Percentiles rank a stretch among this genome's conserved stretches.
These are phyloP conservation scores for Parascedosporium putredinis DNA, from an alignment of 2,329 filamentous ascomycete genomes.

Conservation along the genomic window DNA sequence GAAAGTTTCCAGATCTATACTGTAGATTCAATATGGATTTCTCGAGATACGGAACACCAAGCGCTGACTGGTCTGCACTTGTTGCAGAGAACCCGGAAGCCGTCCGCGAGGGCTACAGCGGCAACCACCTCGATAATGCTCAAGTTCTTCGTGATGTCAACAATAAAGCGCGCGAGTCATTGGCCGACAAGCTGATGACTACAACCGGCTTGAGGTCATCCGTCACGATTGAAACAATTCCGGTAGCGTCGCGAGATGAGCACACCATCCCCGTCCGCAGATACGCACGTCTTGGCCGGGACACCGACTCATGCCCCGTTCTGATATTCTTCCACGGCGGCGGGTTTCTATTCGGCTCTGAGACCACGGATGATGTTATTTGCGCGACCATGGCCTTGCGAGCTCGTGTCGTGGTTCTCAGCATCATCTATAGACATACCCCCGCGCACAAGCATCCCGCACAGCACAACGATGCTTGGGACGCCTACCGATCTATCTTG, in stretches of 20 bases:
- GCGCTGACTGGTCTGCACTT: constrained; percentile 28
- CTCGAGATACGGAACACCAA: constrained; percentile 26
- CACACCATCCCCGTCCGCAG: constrained; percentile 7
- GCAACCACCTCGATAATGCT: constrained; percentile 4
- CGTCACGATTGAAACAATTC: constrained; percentile 2
- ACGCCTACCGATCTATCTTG: constrained; percentile 38
- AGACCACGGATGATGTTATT: constrained; percentile 35
- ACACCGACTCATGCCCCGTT: constrained; percentile 9
- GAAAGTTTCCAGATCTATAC: too few relatives aligned
- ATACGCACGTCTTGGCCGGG: not conserved
- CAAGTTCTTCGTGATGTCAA: not conserved
- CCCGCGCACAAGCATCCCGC: constrained; percentile 36
- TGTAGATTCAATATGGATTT: constrained; percentile 17
- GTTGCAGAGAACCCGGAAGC: constrained; percentile 15
- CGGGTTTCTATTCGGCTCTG: constrained; percentile 38
- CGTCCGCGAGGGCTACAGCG: constrained; percentile 5
- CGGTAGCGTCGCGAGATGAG: not conserved
- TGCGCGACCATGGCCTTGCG: constrained; percentile 32
- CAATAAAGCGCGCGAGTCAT: not conserved
- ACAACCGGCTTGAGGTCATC: not conserved
- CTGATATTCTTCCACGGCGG: constrained; percentile 39
- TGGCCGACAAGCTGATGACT: not conserved
- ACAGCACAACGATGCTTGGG: constrained; percentile 37
- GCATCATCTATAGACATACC: constrained; percentile 43
- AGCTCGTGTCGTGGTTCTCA: constrained; percentile 30